phyloP scores from a whole-genome alignment of 306 rosid species.

The Prosopis cineraria region DNA sequence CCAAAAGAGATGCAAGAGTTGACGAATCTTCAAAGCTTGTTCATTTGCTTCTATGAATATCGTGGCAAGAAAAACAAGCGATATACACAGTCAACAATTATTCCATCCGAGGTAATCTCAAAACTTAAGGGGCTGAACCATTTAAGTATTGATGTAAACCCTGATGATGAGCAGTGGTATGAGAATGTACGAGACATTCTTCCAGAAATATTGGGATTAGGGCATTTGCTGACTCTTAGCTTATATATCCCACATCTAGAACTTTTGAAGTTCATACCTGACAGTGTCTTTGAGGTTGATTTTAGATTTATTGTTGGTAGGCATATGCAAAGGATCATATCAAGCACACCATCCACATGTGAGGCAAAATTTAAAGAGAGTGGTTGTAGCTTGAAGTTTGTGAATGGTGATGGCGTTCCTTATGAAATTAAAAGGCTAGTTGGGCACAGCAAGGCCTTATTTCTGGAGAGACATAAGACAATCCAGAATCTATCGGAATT shows the following conservation, averaged over 20 bases:
- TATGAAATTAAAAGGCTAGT: neutral
- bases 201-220: neutral
- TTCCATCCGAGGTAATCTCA: neutral
- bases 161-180: slow-evolving; percentile 34
- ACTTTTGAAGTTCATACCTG: neutral
- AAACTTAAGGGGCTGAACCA: neutral
- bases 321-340: neutral
- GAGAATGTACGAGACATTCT: neutral
- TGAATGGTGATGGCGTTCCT: neutral
- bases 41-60: slow-evolving; percentile 17
- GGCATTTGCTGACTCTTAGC: neutral
- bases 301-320: neutral
- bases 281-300: neutral
- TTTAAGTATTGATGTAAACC: slow-evolving; percentile 16
- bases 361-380: neutral
- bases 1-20: neutral
- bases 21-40: slow-evolving; percentile 15
- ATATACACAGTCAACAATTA: neutral
- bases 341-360: neutral
- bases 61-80: neutral
- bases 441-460: neutral
- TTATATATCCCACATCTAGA: neutral
- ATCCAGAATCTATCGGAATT: neutral
- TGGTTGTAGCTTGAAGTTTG: neutral
- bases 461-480: slow-evolving; percentile 7